Evolutionary conservation across 352 stramenopile genomes (phyloP), one percentile per base, ranked within the genome.

Genomic region (Globisporangium nagaii): DNA sequence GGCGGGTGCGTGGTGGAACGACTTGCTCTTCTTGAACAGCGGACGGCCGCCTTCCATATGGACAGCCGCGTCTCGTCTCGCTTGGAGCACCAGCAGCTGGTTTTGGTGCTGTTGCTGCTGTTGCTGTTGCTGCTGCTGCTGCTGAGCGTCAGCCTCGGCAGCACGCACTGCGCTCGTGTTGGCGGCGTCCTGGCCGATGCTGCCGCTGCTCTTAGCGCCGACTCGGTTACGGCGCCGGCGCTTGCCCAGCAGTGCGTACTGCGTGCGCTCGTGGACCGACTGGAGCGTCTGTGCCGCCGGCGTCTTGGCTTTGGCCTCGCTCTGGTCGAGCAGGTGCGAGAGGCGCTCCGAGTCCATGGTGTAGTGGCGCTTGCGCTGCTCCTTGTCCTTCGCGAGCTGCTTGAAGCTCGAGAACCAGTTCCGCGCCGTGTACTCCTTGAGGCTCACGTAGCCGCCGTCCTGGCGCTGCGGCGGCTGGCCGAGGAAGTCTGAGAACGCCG

Each of bases 381-480:
- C 52, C 37, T 65, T 59, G 9, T 75, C 56, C 55, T 73, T 73
- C 5, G 70, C 71, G 48, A 86, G 70, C 59, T 83, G 75, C 47
- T 84, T 70, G 50, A 89, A 62, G 12, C 67, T 73, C 36, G 71
- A 71, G 28, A 87, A 59, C 73, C 75, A 89, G 55, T 86, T 66
- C 44, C 72, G 79, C 9, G 79, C 79, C 35, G 71, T 75, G 63
- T 89, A 89, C 53, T 79, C 66, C 49, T 89, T 89, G n/a, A 89
- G 56, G 32, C 75, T 89, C 54, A 85, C 73, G 53, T 89, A 89
- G 36, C 79, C 78, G 35, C 79, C 78, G 24, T 75, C 61, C 45
- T 69, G 70, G 34, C 58, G 65, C 51, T 89, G 79, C 42, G 79
- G 79, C 12, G 79, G 73, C 34, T 70, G 65, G 10, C 79, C 75